Base-by-base conservation (phyloP, 306 rosid genomes). In the Glycine tomentella region DNA sequence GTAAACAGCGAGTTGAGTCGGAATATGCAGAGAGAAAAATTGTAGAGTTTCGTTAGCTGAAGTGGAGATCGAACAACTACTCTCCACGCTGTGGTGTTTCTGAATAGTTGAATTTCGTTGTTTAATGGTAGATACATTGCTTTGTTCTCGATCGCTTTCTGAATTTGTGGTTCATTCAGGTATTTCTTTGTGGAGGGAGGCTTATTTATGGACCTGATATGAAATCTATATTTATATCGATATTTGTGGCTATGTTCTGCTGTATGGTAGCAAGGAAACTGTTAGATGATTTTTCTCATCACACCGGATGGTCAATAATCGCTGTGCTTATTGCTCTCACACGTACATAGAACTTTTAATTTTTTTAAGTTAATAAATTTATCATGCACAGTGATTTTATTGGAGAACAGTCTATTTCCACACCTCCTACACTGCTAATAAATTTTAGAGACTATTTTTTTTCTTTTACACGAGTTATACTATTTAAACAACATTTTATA, bases 141-240 rank as follows among this genome's bases (percentile, higher is more conserved):
- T 34, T 34, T 34, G 38, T 34, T 4, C 38, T 34, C 38, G 38
- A 4, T 34, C 38, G 38, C 4, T 34, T 71, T 78, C 69, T 62
- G 16, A 64, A 49, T 38, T 81, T 8, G 59, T 38, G 42, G 5
- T 67, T 56, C 0, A 57, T 40, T 80, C 96, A 95, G 99, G 94
- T 90, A 69, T 95, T 95, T 86, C 85, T 87, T 7, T 91, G 91
- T 74, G 88, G 83, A 86, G 99, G 99, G 71, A 93, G 94, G 86
- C 86, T 95, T 76, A 89, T 95, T 70, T 95, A 93, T 72, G 99
- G 99, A 71, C 99, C 99, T 2, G 98, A 95, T 85, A 93, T 85
- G 78, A 89, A 94, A 84, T 91, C 98, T 6, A 58, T 93, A 86
- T 85, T 81, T 55, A 67, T 91, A 72, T 85, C 99, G 5, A 44